Evolutionary conservation across 2,329 filamentous ascomycete species (phyloP).

Genomic region (Nemania sp.): DNA sequence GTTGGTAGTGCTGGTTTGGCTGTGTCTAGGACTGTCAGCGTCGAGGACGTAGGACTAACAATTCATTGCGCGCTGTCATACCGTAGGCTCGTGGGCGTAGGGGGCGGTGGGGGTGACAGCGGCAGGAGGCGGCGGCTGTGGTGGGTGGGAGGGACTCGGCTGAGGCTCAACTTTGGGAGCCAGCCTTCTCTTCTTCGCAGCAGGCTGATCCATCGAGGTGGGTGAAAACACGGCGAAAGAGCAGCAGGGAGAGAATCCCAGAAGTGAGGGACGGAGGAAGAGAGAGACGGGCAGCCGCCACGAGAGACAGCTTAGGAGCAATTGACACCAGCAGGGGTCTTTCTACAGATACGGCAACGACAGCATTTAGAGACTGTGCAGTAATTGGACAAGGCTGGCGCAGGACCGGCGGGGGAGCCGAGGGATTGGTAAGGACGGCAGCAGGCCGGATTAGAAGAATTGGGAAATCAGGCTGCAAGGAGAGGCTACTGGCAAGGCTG

Average conservation of each 20-base stretch:
- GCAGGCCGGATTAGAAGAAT: neutral
- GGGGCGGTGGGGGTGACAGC: constrained; percentile 21
- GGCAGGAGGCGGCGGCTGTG: constrained; percentile 28
- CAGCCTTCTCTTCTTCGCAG: constrained; percentile 46
- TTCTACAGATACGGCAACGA: constrained; percentile 8
- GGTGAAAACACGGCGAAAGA: neutral
- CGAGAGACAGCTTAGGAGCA: constrained; percentile 5
- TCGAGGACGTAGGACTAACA: constrained; percentile 9
- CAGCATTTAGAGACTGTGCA: constrained; percentile 14
- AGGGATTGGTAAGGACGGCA: neutral
- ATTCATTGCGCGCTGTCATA: constrained; percentile 20
- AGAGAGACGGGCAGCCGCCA: neutral
- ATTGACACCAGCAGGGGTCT: constrained; percentile 18
- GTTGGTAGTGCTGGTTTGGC: constrained; percentile 35
- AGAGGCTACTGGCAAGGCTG: constrained; percentile 32
- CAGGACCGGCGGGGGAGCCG: constrained; percentile 5
- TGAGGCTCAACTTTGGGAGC: constrained; percentile 43
- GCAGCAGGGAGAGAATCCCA: neutral
- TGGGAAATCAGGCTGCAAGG: constrained; percentile 30
- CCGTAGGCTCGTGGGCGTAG: constrained; percentile 38
- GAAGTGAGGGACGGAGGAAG: neutral
- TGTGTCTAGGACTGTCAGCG: constrained; percentile 27
- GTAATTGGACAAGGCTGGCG: constrained; percentile 13
- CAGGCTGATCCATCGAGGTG: constrained; percentile 41
- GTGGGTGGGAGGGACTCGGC: constrained; percentile 35